Base-by-base conservation (phyloP, 1,284 basidiomycete genomes). In the Cutaneotrichosporon arboriforme region DNA sequence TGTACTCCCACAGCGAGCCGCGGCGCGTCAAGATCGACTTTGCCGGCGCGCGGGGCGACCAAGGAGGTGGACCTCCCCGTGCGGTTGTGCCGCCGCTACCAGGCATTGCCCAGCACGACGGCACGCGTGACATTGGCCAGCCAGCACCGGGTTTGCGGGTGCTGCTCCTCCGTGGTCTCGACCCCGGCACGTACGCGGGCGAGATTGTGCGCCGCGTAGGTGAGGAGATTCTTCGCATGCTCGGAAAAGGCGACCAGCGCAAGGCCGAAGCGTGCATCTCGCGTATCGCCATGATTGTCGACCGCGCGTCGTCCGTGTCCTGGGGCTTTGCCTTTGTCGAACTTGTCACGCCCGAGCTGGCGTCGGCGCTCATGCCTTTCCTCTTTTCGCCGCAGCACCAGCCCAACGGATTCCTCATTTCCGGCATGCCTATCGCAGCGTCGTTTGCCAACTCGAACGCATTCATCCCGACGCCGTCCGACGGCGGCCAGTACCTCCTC, bases 261-360 rank as follows among this genome's bases (percentile, higher is more conserved):
- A 63, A 87, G 51, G 86, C 86, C 18, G 86, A 87, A 43, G 84
- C 83, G 67, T 87, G 88, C 14, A 88, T 96, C 82, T 84, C 83
- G 56, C 80, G 90, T 41, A 86, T 96, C 48, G 80, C 91, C 39
- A 79, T 92, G 52, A 85, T 93, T 71, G 88, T 89, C 70, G 90
- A 96, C 74, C 85, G 87, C 66, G 80, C 81, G 8, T 87, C 87
- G 0, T 80, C 85, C 77, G 83, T 84, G 2, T 89, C 88, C 67
- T 91, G 89, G 81, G 88, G 92, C 14, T 93, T 91, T 70, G 84
- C 87, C 0, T 97, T 97, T 68, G 87, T 93, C 13, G 90, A 96
- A 67, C 88, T 94, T 64, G 78, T 87, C 26, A 88, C 91, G 59
- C 73, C 84, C 8, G 82, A 86, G 85, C 87, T 49, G 8, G 75